Percentiles rank a stretch among this genome's conserved stretches.
phyloP scores from a whole-genome alignment of 2,329 filamentous ascomycete genomes.

The Botryotinia narcissicola region DNA sequence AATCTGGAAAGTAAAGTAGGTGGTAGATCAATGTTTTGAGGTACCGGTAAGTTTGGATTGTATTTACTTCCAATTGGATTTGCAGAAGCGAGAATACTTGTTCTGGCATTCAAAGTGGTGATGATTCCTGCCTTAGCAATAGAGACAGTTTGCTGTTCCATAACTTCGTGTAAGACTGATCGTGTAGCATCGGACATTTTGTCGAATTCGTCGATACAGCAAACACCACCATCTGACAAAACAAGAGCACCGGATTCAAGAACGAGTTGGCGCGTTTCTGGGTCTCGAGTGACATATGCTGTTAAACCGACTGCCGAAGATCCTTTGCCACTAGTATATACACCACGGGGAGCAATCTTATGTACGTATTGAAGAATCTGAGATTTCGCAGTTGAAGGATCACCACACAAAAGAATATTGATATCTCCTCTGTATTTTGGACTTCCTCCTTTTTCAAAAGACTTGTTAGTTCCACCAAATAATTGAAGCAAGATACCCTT shows the following conservation, averaged over 20 bases:
- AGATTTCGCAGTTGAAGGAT: constrained; percentile 94
- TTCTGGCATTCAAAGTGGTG: constrained; percentile 89
- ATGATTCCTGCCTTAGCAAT: constrained; percentile 78
- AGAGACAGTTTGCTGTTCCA: constrained; percentile 78
- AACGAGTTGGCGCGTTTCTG: constrained; percentile 69
- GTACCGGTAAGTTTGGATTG: constrained; percentile 91
- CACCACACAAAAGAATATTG: constrained; percentile 93
- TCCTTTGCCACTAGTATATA: constrained; percentile 75
- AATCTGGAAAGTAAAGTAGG: constrained; percentile 94
- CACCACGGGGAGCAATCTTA: constrained; percentile 89
- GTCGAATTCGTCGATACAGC: constrained; percentile 78
- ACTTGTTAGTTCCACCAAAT: constrained; percentile 97
- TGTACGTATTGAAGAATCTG: constrained; percentile 93
- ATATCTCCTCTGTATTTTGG: constrained; percentile 97
- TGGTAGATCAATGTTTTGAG: constrained; percentile 96
- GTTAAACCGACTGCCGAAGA: constrained; percentile 75
- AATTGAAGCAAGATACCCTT: constrained; percentile 96
- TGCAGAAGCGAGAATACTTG: constrained; percentile 92
- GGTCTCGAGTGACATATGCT: constrained; percentile 73
- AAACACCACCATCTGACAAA: constrained; percentile 71
- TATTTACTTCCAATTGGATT: constrained; percentile 98
- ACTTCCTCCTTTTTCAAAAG: constrained; percentile 92
- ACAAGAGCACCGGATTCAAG: constrained; percentile 73
- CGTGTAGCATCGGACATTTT: constrained; percentile 76
- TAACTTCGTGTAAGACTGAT: constrained; percentile 75